These are phyloP conservation scores for Trichocladium uniseriatum DNA, from an alignment of 495 filamentous ascomycete species.

Conservation along the genomic window DNA sequence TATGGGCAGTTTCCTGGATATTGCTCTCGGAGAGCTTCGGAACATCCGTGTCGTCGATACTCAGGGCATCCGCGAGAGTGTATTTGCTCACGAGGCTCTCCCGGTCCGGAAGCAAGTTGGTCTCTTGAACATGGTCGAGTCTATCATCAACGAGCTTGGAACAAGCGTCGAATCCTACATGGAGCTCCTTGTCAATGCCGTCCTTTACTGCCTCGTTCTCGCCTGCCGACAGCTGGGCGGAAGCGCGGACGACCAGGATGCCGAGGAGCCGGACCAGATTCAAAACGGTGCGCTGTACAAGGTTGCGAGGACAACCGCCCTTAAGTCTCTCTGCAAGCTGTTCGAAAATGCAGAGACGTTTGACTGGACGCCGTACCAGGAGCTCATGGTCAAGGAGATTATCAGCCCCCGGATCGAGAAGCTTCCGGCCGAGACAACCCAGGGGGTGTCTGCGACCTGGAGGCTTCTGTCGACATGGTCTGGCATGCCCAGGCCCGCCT, in stretches of 20 bases:
- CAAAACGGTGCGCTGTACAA: conserved; percentile 51
- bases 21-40: conserved; percentile 64
- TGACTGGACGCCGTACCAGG: conserved; percentile 62
- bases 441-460: conserved; percentile 74
- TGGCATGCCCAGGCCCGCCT: conserved; percentile 50
- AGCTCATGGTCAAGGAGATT: conserved; percentile 60
- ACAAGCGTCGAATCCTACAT: conserved; percentile 54
- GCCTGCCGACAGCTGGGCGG: conserved; percentile 52
- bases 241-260: conserved; percentile 30
- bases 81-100: conserved; percentile 46
- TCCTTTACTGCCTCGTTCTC: conserved; percentile 67
- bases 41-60: conserved; percentile 48
- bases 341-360: conserved; percentile 59
- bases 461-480: conserved; percentile 77
- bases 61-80: conserved; percentile 35
- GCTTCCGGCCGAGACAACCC: conserved; percentile 77
- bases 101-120: conserved; percentile 73
- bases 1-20: conserved; percentile 68
- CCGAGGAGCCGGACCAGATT: conserved; percentile 40
- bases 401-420: conserved; percentile 68
- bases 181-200: conserved; percentile 54
- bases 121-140: conserved; percentile 79
- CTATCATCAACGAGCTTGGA: conserved; percentile 76
- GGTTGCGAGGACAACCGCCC: conserved; percentile 58
- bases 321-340: conserved; percentile 70